Conservation (phyloP, 768 basidiomycete species). For the Amanita pallidorosea region DNA sequence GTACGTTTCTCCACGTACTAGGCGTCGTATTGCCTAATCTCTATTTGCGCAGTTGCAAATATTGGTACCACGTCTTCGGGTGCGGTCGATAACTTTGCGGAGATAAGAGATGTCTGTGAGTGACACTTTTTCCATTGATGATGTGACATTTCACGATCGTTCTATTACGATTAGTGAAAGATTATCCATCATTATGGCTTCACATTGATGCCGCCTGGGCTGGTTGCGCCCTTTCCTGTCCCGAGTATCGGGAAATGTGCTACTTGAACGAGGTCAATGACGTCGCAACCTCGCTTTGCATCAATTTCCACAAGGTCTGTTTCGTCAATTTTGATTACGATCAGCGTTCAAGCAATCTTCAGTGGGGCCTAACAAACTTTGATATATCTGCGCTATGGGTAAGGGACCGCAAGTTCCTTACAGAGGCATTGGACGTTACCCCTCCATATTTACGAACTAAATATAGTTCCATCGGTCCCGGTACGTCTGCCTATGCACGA, state of each 20-base stretch:
- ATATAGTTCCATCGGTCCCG: conserved; percentile 52
- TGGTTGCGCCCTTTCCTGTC: conserved; percentile 71
- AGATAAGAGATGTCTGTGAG: conserved; percentile 65
- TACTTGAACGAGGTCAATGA: conserved; percentile 65
- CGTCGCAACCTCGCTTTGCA: conserved; percentile 71
- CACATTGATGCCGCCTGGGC: conserved; percentile 94
- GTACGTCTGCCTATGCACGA: not conserved
- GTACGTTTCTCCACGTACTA: conserved; percentile 31
- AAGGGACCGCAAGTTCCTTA: conserved; percentile 58
- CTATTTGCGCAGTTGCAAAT: conserved; percentile 53
- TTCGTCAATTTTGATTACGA: not conserved
- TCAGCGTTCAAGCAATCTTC: not conserved
- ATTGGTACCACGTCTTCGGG: conserved; percentile 91
- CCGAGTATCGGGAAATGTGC: conserved; percentile 56
- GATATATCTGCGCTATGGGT: conserved; percentile 79
- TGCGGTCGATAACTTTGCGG: conserved; percentile 68
- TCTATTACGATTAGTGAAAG: conserved; percentile 37
- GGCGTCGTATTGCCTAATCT: not conserved
- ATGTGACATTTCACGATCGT: not conserved
- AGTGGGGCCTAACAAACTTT: conserved; percentile 90
- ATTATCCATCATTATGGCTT: conserved; percentile 62
- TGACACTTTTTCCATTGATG: not conserved
- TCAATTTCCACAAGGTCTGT: conserved; percentile 82
- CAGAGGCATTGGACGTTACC: conserved; percentile 76
- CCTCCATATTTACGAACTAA: conserved; percentile 75